These are phyloP conservation scores for Moesziomyces sp. DNA, from an alignment of 1,284 basidiomycete species.

Conservation along the genomic window DNA sequence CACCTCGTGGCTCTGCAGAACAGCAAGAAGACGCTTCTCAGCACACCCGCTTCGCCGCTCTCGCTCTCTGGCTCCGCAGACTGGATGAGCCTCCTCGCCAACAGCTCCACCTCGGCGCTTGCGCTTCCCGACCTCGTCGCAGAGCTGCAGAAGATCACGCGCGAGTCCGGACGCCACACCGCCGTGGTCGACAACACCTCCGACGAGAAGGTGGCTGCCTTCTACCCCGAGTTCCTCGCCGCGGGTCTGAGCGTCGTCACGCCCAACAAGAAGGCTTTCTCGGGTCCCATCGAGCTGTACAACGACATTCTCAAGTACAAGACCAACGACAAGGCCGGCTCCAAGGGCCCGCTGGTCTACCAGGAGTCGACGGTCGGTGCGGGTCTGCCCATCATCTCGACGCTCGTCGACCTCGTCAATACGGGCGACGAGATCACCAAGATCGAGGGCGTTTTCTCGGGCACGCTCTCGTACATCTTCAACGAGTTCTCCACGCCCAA, in stretches of 20 bases:
- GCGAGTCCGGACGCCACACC: slow-evolving; percentile 67
- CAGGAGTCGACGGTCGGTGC: slow-evolving; percentile 97
- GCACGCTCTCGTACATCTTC: slow-evolving; percentile 99
- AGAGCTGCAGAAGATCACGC: slow-evolving; percentile 52
- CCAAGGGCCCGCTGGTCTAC: slow-evolving; percentile 75
- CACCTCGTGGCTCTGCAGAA: slow-evolving; percentile 64
- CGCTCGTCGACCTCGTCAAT: slow-evolving; percentile 87
- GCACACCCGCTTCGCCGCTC: slow-evolving; percentile 32
- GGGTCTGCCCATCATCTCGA: slow-evolving; percentile 89
- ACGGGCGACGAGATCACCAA: slow-evolving; percentile 84
- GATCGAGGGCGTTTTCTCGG: slow-evolving; percentile 82
- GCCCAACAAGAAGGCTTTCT: slow-evolving; percentile 97
- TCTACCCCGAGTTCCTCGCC: slow-evolving; percentile 84
- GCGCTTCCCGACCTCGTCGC: slow-evolving; percentile 50
- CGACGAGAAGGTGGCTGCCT: slow-evolving; percentile 80
- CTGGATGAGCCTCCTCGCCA: slow-evolving; percentile 52
- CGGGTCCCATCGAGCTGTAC: slow-evolving; percentile 79
- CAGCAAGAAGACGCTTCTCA: slow-evolving; percentile 64
- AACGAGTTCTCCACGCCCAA: slow-evolving; percentile 79
- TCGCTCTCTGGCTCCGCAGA: slow-evolving; percentile 34
- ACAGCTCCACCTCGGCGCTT: slow-evolving; percentile 47
- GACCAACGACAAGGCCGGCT: slow-evolving; percentile 30
- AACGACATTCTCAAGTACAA: slow-evolving; percentile 73
- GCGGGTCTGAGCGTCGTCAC: slow-evolving; percentile 89
- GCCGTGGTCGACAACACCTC: slow-evolving; percentile 95